phyloP scores from a whole-genome alignment of 2,329 filamentous ascomycete species.

The Raffaelea arxii region DNA sequence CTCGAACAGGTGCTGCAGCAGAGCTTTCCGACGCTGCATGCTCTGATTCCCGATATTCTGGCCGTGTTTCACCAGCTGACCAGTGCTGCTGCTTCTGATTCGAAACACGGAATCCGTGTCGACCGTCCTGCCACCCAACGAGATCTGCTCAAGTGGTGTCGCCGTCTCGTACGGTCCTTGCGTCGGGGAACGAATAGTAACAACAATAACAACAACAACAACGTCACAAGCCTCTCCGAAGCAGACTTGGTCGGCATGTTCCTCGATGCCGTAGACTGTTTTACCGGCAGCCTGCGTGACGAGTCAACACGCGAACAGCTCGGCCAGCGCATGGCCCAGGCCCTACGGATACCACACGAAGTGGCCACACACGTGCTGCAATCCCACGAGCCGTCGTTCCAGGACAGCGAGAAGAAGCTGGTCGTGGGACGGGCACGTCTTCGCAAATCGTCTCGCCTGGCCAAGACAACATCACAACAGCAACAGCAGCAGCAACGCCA shows the following conservation, averaged over 20 bases:
- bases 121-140: conserved; percentile 43
- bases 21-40: conserved; percentile 60
- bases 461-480: background rate
- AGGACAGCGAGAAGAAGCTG: conserved; percentile 49
- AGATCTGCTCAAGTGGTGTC: conserved; percentile 88
- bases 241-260: conserved; percentile 74
- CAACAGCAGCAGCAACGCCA: conserved; percentile 36
- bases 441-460: conserved; percentile 32
- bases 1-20: conserved; percentile 63
- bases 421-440: conserved; percentile 58
- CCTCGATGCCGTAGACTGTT: conserved; percentile 87
- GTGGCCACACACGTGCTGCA: conserved; percentile 68
- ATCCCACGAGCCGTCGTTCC: conserved; percentile 61
- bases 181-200: conserved; percentile 15
- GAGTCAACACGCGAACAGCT: conserved; percentile 49
- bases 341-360: conserved; percentile 78
- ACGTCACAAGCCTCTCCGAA: conserved; percentile 54
- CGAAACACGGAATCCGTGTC: conserved; percentile 15
- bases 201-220: conserved; percentile 46
- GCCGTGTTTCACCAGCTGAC: conserved; percentile 48
- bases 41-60: conserved; percentile 49
- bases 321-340: conserved; percentile 66
- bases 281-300: conserved; percentile 70
- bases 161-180: conserved; percentile 60
- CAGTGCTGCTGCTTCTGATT: background rate